Evolutionary conservation across 495 filamentous ascomycete species (phyloP).

Genomic region (Penicillium ochrochloron): DNA sequence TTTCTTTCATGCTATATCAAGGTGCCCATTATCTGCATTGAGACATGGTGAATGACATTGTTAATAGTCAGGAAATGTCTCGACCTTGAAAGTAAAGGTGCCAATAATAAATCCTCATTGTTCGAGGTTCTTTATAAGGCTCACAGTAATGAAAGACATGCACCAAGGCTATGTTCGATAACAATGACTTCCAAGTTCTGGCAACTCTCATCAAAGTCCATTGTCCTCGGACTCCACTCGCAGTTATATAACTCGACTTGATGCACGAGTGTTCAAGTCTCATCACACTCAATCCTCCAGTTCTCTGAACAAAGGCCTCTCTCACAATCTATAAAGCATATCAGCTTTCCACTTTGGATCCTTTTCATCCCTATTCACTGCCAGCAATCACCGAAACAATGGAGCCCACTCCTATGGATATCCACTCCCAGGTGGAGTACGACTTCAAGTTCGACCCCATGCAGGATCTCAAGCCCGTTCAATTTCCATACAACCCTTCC

Average conservation of each 20-base stretch:
- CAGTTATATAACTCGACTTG: background rate
- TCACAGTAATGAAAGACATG: background rate
- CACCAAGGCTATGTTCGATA: slow-evolving; percentile 2
- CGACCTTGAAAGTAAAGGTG: background rate
- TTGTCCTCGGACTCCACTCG: background rate
- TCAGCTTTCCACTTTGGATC: background rate
- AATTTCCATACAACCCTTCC: background rate
- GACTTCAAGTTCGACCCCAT: slow-evolving; percentile 1
- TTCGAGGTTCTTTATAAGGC: background rate
- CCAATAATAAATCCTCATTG: background rate
- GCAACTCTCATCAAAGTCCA: background rate
- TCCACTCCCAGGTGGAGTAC: background rate
- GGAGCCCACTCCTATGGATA: background rate
- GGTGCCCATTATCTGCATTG: background rate
- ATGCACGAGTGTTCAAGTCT: background rate
- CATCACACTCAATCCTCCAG: background rate
- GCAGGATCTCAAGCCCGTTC: background rate
- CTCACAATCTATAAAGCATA: background rate
- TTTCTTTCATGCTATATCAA: background rate
- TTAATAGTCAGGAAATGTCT: background rate
- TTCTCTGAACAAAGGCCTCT: background rate
- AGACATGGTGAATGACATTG: background rate
- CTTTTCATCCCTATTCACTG: background rate
- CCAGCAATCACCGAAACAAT: background rate
- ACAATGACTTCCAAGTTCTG: background rate